Evolutionary conservation across 2,329 filamentous ascomycete species (phyloP).

Genomic region (Alternaria sp.): DNA sequence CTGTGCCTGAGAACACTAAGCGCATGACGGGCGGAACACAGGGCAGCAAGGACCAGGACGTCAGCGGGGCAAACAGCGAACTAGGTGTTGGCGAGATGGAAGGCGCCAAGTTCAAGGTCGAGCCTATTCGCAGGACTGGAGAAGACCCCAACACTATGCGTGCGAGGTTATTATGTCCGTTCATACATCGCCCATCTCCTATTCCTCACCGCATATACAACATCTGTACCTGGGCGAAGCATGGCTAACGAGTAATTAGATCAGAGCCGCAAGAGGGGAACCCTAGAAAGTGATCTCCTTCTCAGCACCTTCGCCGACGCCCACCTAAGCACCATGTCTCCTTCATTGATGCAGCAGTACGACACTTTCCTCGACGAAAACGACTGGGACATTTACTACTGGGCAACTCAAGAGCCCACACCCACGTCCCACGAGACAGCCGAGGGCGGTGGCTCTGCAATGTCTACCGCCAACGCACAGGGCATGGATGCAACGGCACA

Average conservation of each 20-base stretch:
- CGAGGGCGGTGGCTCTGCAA: constrained; percentile 59
- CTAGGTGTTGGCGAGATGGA: constrained; percentile 45
- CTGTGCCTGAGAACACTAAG: constrained; percentile 68
- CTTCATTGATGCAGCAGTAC: constrained; percentile 79
- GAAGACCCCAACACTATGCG: constrained; percentile 88
- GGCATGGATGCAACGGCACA: constrained; percentile 55
- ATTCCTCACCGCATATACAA: neutral
- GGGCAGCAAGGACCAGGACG: constrained; percentile 52
- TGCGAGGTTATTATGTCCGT: constrained; percentile 78
- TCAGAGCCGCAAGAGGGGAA: constrained; percentile 95
- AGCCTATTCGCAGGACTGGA: constrained; percentile 84
- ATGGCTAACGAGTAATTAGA: constrained; percentile 62
- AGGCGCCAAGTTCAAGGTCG: constrained; percentile 76
- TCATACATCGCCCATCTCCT: constrained; percentile 21
- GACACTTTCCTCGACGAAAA: constrained; percentile 97
- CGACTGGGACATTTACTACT: constrained; percentile 99
- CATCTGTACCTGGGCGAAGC: neutral
- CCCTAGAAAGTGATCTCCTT: constrained; percentile 92
- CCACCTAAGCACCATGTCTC: constrained; percentile 77
- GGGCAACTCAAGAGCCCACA: constrained; percentile 86
- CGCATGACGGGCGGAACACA: constrained; percentile 72
- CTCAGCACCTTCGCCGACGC: constrained; percentile 92
- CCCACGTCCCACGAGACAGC: constrained; percentile 65
- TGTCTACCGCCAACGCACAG: constrained; percentile 56
- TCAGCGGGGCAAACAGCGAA: constrained; percentile 38